A percentile compares a stretch with the other conserved stretches of the same genome.
These are phyloP conservation scores for Trichoderma gracile DNA, from an alignment of 2,329 filamentous ascomycete genomes.

Conservation along the genomic window DNA sequence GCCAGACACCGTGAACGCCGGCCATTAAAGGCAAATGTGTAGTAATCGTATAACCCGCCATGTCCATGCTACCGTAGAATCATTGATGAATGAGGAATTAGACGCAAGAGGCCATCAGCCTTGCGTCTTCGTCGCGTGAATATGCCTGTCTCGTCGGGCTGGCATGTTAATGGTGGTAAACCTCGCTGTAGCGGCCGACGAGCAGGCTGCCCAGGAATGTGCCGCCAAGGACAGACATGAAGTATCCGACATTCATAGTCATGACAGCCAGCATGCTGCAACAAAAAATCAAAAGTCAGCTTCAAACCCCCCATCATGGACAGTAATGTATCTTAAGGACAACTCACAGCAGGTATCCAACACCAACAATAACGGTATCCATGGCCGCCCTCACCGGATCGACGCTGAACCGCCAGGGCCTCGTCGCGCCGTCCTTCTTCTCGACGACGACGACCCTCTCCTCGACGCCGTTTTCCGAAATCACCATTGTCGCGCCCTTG, in stretches of 20 bases:
- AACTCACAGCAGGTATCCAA: conserved; percentile 84
- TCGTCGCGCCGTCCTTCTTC: conserved; percentile 51
- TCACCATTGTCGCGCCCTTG: conserved; percentile 64
- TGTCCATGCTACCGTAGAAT: too few species aligned
- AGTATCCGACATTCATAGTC: conserved; percentile 86
- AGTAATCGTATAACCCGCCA: too few species aligned
- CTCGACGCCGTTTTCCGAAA: conserved; percentile 76
- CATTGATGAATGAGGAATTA: not conserved
- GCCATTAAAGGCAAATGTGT: too few species aligned
- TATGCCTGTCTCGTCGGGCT: conserved; percentile 2
- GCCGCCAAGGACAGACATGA: conserved; percentile 74
- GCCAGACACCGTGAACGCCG: too few species aligned
- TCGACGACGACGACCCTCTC: conserved; percentile 76
- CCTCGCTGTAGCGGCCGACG: conserved; percentile 66
- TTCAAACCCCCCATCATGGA: too few species aligned
- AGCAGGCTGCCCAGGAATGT: conserved; percentile 84
- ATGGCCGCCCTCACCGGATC: conserved; percentile 73
- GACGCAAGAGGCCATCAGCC: not conserved
- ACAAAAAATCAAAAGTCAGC: not conserved
- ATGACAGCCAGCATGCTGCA: conserved; percentile 89
- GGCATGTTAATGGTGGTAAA: conserved; percentile 47
- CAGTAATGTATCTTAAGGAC: too few species aligned
- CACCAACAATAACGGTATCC: conserved; percentile 70
- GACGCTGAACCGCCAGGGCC: conserved; percentile 79
- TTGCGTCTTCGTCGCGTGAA: not conserved